Base-by-base conservation (phyloP, 495 filamentous ascomycete genomes). In the Penicillium pulvis region DNA sequence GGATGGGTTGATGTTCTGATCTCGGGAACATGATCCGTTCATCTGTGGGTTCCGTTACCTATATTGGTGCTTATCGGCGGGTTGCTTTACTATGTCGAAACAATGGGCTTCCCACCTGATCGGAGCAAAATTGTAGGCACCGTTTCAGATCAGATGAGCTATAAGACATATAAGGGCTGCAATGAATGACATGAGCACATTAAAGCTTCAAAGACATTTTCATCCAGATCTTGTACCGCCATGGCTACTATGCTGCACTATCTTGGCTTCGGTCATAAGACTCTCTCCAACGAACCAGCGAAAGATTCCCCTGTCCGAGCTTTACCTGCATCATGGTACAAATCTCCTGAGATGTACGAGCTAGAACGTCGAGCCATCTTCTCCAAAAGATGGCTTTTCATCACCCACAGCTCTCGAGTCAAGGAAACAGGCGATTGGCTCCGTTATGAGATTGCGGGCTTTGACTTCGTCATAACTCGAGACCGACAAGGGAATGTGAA, bases 341-440 rank as follows among this genome's bases (percentile, higher is more conserved):
- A 68, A 16, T 74, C 74, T 4, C 61, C 66, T 10, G 74, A 76
- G 56, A 80, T 83, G 71, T 81, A 78, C 48, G 73, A 83, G 56
- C 65, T 83, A 4, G 79, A 83, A 58, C 69, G 79, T 9, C 76
- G 79, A 6, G 74, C 79, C 16, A 80, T 83, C 55, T 83, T 83
- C 60, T 80, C 76, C 17, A 72, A 52, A 49, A 58, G 71, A 67
- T 84, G 81, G 81, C 64, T 82, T 44, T 72, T 82, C 45, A 70
- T 75, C 47, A 83, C 79, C 33, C 80, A 83, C 60, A 76, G 63
- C 55, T 63, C 63, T n/a, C 74, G 80, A 43, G 52, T 83, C 20
- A 66, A 68, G 52, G 69, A 82, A 12, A 49, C 71, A 0, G 81
- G 80, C 4, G 80, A 83, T 60, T 83, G 69, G 58, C 67, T 81